phyloP scores from a whole-genome alignment of 1,284 basidiomycete genomes.

The Stygiomarasmius scandens region DNA sequence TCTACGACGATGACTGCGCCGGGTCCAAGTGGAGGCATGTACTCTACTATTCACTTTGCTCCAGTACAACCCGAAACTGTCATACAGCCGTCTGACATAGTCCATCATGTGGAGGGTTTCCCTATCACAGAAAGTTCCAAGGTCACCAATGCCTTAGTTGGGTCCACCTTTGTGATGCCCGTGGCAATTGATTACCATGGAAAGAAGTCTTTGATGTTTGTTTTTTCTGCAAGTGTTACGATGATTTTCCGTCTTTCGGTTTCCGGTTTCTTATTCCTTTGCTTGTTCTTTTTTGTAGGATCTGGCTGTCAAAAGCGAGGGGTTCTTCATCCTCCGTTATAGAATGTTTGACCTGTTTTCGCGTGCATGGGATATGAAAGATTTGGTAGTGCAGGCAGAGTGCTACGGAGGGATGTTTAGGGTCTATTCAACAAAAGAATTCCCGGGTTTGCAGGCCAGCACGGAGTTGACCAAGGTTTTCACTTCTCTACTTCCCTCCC shows the following conservation, averaged over 20 bases:
- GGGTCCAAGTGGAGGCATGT: neutral
- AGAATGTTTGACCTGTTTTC: constrained; percentile 70
- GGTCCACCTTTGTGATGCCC: constrained; percentile 50
- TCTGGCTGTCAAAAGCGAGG: constrained; percentile 64
- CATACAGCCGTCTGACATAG: constrained; percentile 32
- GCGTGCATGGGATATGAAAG: constrained; percentile 18
- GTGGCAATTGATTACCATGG: constrained; percentile 47
- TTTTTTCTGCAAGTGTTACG: constrained; percentile 51
- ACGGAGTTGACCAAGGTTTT: constrained; percentile 75
- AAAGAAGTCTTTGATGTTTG: constrained; percentile 51
- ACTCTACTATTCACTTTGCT: neutral
- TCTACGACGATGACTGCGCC: neutral
- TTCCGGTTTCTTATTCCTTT: too few species aligned
- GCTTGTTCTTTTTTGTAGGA: constrained; percentile 33
- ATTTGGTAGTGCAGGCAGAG: constrained; percentile 63
- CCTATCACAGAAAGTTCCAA: constrained; percentile 44
- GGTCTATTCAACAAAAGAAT: constrained; percentile 80
- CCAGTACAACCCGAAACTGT: neutral
- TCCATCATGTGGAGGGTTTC: constrained; percentile 40
- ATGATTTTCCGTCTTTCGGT: neutral
- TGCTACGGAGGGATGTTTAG: constrained; percentile 70
- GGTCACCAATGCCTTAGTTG: constrained; percentile 45
- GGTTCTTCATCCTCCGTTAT: constrained; percentile 67
- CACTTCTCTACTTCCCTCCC: neutral
- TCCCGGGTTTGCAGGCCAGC: constrained; percentile 72